Evolutionary conservation across 345 rosid genomes (phyloP).

Genomic region (Eucalyptus pauciflora): DNA sequence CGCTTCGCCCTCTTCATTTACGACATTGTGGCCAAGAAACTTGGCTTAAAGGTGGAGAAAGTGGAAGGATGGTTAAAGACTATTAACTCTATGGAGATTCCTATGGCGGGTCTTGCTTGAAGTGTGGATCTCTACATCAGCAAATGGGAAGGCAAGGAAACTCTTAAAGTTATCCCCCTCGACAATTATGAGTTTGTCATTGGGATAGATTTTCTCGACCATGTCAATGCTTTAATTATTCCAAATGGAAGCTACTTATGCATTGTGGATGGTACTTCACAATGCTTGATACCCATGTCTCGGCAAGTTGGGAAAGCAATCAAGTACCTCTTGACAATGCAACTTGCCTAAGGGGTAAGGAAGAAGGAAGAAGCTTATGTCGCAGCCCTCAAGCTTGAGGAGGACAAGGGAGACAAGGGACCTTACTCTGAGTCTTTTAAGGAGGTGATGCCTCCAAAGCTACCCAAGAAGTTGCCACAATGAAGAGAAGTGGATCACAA

Average conservation of each 20-base stretch:
- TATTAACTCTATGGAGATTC: neutral
- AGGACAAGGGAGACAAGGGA: neutral
- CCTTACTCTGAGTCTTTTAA: neutral
- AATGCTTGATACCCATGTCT: neutral
- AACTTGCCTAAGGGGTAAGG: neutral
- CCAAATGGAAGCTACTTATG: neutral
- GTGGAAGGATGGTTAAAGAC: neutral
- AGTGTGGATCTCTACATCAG: neutral
- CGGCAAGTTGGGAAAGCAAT: neutral
- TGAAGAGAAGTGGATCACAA: neutral
- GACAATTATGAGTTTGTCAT: neutral
- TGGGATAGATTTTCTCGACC: neutral
- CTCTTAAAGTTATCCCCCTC: neutral
- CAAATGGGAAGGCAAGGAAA: neutral
- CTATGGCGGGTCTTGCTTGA: neutral
- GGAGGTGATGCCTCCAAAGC: neutral
- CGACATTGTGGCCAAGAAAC: neutral
- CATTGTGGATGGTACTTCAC: neutral
- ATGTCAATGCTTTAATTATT: neutral
- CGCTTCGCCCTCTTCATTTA: neutral
- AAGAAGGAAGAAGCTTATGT: neutral
- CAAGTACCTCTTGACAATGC: neutral
- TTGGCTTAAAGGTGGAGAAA: neutral
- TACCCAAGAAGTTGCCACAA: neutral
- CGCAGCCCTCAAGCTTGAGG: neutral